Conservation (phyloP, 352 stramenopile species). For the Phytopythium aichiense region DNA sequence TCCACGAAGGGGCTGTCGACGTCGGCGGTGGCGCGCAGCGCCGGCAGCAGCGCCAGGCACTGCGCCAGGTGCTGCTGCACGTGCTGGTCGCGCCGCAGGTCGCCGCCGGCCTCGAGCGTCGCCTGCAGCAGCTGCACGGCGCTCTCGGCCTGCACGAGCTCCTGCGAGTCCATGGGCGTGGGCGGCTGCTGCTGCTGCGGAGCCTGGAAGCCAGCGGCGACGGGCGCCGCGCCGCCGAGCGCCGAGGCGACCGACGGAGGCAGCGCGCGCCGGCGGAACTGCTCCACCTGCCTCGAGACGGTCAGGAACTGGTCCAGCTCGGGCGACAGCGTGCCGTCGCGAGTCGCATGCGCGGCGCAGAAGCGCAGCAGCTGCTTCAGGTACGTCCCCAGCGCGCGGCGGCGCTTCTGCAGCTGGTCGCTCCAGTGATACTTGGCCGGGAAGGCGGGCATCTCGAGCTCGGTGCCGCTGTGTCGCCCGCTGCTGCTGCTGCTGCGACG, state of each 20-base stretch:
- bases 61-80: constrained; percentile 35
- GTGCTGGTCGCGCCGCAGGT: constrained; percentile 27
- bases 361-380: constrained; percentile 28
- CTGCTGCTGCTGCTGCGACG: not conserved
- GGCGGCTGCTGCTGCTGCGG: constrained; percentile 12
- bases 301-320: constrained; percentile 44
- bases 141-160: constrained; percentile 32
- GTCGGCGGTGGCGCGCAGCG: constrained; percentile 24
- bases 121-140: constrained; percentile 22
- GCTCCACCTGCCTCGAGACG: constrained; percentile 27
- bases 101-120: constrained; percentile 15
- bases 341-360: constrained; percentile 18
- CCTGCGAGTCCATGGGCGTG: constrained; percentile 31
- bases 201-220: constrained; percentile 7
- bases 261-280: constrained; percentile 19
- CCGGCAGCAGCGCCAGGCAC: constrained; percentile 25
- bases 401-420: constrained; percentile 28
- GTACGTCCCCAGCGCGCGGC: constrained; percentile 27
- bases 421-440: constrained; percentile 35
- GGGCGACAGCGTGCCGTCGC: constrained; percentile 3
- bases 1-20: constrained; percentile 37
- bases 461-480: not conserved
- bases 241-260: constrained; percentile 11
- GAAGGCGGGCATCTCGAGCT: constrained; percentile 23
- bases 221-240: constrained; percentile 7